Evolutionary conservation across 768 basidiomycete species (phyloP), one percentile per base, ranked within the genome.

Genomic region (Podaxis pistillaris): DNA sequence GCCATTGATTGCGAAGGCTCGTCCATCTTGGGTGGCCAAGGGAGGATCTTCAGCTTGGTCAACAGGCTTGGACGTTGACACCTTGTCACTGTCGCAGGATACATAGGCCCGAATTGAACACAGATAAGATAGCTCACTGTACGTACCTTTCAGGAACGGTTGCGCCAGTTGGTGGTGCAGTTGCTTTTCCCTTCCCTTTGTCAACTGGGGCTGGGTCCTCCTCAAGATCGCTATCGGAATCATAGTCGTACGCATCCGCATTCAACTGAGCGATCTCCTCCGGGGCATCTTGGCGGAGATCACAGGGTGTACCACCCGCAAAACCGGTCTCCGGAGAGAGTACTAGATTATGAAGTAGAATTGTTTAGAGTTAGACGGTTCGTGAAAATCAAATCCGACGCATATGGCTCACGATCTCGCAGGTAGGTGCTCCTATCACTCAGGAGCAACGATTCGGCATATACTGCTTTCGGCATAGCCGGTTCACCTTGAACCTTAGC

Each of bases 181-280:
- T 7, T 13, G 30, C 19, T 15, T 36, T 36, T 6, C 46, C 46
- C 17, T 38, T 19, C 37, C 47, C 36, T 30, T 30, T 44, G 4
- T 15, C 7, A 15, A 9, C 28, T 9, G 17, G 15, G n/a, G 22
- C 58, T 4, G 12, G 17, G 6, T 53, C 59, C 15, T 44, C 28
- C 28, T 64, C 63, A 1, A 65, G 60, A 19, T 65, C 64, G 46
- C 64, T 65, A 28, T 65, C 64, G 13, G 60, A 56, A 9, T 56
- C 49, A 33, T 57, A 65, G 15, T 65, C 64, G 33, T 62, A 62
- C 8, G 56, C 33, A 12, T 53, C 54, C 6, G 33, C 12, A 17
- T 64, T 41, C 19, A 65, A 26, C 24, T 65, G 57, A 26, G 33
- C 30, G 19, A 47, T 33, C 40, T 61, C 60, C 53, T 57, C 59